phyloP scores from a whole-genome alignment of 176 grass and related monocot species.

The maize (Zea mays) region Zm-B73-REFERENCE-NAM-5.0 NC_050098.1:216720501-216721000 shows the following conservation, averaged over 20 bases:
- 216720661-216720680: slow-evolving; percentile 41
- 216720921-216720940: slow-evolving; percentile 21
- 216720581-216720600: background rate
- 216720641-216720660: slow-evolving; percentile 20
- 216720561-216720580: background rate
- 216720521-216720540: background rate
- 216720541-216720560: background rate
- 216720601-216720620: background rate
- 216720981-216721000: slow-evolving; percentile 20
- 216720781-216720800: slow-evolving; percentile 29
- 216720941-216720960: slow-evolving; percentile 15
- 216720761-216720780: background rate
- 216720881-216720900: slow-evolving; percentile 14
- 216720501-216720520: background rate
- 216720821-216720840: background rate
- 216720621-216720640: slow-evolving; percentile 27
- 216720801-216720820: background rate
- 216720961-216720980: background rate
- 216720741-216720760: background rate
- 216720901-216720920: background rate
- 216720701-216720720: slow-evolving; percentile 38
- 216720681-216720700: slow-evolving; percentile 40
- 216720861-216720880: slow-evolving; percentile 19
- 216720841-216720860: background rate
- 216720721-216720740: slow-evolving; percentile 31